These are phyloP conservation scores for Thinopyrum obtusiflorum DNA, from an alignment of 202 grass and related monocot genomes.

Conservation along the genomic window DNA sequence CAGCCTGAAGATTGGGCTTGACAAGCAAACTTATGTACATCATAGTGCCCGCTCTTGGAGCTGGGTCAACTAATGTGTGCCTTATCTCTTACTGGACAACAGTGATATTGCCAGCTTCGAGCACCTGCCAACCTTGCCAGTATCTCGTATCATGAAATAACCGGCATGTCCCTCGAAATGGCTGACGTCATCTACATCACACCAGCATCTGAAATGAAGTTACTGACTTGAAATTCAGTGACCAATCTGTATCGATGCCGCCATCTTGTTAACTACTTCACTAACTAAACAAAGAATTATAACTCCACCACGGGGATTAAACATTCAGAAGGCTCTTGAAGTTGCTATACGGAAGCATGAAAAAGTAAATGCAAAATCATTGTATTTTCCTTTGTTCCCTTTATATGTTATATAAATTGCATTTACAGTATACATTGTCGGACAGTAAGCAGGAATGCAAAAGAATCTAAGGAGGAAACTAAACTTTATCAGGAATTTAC, in stretches of 20 bases:
- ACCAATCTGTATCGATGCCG: slow-evolving; percentile 9
- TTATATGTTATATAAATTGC: slow-evolving; percentile 44
- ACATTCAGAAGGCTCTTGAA: slow-evolving; percentile 17
- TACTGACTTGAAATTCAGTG: background rate
- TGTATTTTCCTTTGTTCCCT: slow-evolving; percentile 33
- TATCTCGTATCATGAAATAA: background rate
- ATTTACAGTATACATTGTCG: slow-evolving; percentile 62
- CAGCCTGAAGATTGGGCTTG: slow-evolving; percentile 9
- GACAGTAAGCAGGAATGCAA: slow-evolving; percentile 23
- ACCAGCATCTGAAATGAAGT: slow-evolving; percentile 18
- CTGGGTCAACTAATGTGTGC: slow-evolving; percentile 23
- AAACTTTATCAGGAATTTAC: slow-evolving; percentile 43
- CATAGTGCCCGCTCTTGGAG: slow-evolving; percentile 28
- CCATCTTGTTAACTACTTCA: slow-evolving; percentile 8
- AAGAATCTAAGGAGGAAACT: slow-evolving; percentile 34
- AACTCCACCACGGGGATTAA: background rate
- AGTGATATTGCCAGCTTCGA: slow-evolving; percentile 5
- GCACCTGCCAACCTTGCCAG: background rate
- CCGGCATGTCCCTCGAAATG: slow-evolving; percentile 15
- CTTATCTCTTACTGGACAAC: slow-evolving; percentile 5
- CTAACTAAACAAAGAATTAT: background rate
- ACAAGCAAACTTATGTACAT: background rate
- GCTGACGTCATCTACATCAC: slow-evolving; percentile 4
- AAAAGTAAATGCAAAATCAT: slow-evolving; percentile 32
- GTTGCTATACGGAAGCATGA: slow-evolving; percentile 20